These are phyloP conservation scores for Fusarium globosum DNA, from an alignment of 2,329 filamentous ascomycete genomes.

Conservation along the genomic window DNA sequence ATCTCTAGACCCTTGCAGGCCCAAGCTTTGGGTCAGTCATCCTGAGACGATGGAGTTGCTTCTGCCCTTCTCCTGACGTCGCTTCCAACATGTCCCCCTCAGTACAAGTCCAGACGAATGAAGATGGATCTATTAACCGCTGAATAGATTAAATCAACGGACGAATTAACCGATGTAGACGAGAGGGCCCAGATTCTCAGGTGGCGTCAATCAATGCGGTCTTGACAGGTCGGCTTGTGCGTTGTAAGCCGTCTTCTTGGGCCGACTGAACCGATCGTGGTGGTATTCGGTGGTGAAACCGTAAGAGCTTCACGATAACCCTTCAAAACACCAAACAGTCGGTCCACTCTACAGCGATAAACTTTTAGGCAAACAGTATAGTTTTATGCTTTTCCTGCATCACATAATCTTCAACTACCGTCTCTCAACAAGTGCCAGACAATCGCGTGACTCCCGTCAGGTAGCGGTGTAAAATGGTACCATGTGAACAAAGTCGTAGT, in stretches of 20 bases:
- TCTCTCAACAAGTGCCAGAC: not conserved
- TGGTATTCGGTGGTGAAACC: constrained; percentile 6
- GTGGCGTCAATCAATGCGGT: constrained; percentile 3
- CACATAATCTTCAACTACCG: not conserved
- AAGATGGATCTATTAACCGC: not conserved
- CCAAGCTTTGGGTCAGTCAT: not conserved
- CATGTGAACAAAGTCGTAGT: not conserved
- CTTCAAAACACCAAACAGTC: constrained; percentile 3
- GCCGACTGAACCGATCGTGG: constrained; percentile 3
- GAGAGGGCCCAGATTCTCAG: not conserved
- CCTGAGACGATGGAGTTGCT: constrained; percentile 8
- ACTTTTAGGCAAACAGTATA: not conserved
- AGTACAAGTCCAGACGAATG: not conserved
- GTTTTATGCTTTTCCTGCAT: not conserved
- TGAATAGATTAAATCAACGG: not conserved
- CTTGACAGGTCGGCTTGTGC: not conserved
- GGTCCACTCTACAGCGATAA: not conserved
- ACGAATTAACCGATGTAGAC: not conserved
- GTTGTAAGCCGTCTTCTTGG: not conserved
- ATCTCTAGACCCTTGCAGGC: not conserved
- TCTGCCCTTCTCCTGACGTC: not conserved
- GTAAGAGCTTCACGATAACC: not conserved
- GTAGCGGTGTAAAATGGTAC: constrained; percentile 21
- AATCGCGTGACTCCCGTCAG: constrained; percentile 13
- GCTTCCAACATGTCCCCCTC: not conserved